Base-by-base conservation (phyloP, 192 early-diverging fungal genomes). In the Thamnidium elegans region DNA sequence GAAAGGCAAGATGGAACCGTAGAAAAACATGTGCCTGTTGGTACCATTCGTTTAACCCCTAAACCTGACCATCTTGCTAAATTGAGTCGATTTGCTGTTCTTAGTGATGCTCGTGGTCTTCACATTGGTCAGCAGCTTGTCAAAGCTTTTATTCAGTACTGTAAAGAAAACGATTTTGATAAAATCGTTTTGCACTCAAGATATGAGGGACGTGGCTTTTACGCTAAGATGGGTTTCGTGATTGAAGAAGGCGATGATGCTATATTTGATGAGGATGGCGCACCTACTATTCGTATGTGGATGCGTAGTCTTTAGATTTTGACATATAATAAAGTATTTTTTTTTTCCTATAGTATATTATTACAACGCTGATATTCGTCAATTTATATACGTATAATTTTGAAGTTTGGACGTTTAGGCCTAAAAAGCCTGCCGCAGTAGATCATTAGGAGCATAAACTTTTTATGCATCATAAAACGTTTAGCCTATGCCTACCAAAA, bases 211-310 rank as follows among this genome's bases (percentile, higher is more conserved):
- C 59, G 62, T 14, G 52, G 45, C 1, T 73, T 73, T 50, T 73
- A 73, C 26, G 71, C 67, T 26, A 62, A 63, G 43, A 9, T 55
- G 3, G 71, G 71, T 8, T 73, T 67, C 43, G 13, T 26, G 14
- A 55, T 67, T n/a, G 67, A 69, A 21, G 42, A 19, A 53, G 54
- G 46, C 7, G 69, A 77, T 70, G 69, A 63, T 47, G 44, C 51
- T 10, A 62, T 55, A 15, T 76, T 70, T 51, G 14, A 63, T 3
- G 71, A 73, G 39, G 71, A 73, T 36, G 71, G 71, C n/a, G 58
- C 59, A 11, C 65, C 65, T 19, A 64, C 66, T 63, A 50, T 72
- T 34, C 58, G 65, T 19, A 72, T 72, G 70, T 66, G 65, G 45
- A 55, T 48, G 66, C 58, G 31, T 19, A 26, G 17, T 3, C 31